Conservation (phyloP, 768 basidiomycete genomes). For the Phallus indusiatus region DNA sequence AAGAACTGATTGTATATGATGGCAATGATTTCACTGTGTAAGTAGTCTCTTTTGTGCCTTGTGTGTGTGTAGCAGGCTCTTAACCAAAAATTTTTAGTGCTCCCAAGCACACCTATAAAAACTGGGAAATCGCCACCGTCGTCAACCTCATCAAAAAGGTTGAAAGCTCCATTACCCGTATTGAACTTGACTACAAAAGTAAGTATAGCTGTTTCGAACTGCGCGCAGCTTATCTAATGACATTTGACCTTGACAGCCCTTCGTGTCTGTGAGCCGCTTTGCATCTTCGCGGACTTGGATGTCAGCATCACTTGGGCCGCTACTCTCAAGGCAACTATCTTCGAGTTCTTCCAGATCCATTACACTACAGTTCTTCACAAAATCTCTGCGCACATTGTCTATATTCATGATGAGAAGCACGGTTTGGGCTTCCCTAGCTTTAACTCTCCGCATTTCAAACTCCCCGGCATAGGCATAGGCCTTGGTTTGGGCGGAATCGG, state of each 20-base stretch:
- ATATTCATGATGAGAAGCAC: neutral
- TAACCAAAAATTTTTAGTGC: neutral
- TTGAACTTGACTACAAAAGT: slow-evolving; percentile 20
- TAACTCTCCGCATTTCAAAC: no score
- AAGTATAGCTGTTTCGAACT: neutral
- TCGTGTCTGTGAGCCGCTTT: neutral
- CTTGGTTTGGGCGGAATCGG: neutral
- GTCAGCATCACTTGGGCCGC: neutral
- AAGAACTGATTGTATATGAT: slow-evolving; percentile 6
- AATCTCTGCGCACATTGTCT: neutral
- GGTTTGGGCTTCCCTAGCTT: neutral
- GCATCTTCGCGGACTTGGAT: neutral
- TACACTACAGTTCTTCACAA: neutral
- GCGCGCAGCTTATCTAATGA: neutral
- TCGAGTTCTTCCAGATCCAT: neutral
- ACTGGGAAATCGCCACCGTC: slow-evolving; percentile 20
- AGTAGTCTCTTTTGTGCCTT: neutral
- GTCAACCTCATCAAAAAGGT: slow-evolving; percentile 17
- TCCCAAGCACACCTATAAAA: neutral
- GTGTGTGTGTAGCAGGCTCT: neutral
- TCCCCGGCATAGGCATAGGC: no score
- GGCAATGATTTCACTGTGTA: slow-evolving; percentile 1
- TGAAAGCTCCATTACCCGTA: slow-evolving; percentile 14
- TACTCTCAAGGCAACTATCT: neutral
- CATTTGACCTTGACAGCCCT: neutral